A percentile compares a stretch with the other conserved stretches of the same genome.
These are phyloP conservation scores for Penicillium sp. DNA, from an alignment of 2,329 filamentous ascomycete species.

Conservation along the genomic window DNA sequence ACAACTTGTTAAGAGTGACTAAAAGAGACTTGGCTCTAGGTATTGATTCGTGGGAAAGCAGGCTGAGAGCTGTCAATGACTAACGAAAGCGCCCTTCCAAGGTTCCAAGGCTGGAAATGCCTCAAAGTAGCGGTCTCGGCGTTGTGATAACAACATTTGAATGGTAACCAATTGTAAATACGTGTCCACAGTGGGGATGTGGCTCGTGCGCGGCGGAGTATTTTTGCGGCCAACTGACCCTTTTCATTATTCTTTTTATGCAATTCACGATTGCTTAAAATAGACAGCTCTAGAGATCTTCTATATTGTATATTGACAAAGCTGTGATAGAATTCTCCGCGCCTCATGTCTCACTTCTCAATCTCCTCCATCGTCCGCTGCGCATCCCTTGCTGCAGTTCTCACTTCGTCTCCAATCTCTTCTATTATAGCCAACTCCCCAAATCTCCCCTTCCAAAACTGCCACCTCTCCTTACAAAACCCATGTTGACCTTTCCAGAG, in stretches of 20 bases:
- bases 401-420: background rate
- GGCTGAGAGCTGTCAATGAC: background rate
- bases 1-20: background rate
- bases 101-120: background rate
- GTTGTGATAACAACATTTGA: background rate
- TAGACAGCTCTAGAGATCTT: background rate
- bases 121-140: background rate
- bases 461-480: constrained; percentile 5
- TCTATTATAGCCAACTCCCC: background rate
- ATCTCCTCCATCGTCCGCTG: background rate
- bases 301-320: background rate
- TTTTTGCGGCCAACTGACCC: background rate
- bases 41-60: background rate
- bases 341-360: background rate
- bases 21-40: background rate
- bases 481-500: constrained; percentile 3
- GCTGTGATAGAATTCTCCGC: background rate
- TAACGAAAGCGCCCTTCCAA: background rate
- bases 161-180: background rate
- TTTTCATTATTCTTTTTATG: background rate
- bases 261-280: background rate
- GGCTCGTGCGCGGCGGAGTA: background rate
- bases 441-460: constrained; percentile 1
- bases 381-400: background rate
- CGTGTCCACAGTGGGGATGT: background rate